Base-by-base conservation (phyloP, 2,329 filamentous ascomycete genomes). In the Penicillium capsulatum region DNA sequence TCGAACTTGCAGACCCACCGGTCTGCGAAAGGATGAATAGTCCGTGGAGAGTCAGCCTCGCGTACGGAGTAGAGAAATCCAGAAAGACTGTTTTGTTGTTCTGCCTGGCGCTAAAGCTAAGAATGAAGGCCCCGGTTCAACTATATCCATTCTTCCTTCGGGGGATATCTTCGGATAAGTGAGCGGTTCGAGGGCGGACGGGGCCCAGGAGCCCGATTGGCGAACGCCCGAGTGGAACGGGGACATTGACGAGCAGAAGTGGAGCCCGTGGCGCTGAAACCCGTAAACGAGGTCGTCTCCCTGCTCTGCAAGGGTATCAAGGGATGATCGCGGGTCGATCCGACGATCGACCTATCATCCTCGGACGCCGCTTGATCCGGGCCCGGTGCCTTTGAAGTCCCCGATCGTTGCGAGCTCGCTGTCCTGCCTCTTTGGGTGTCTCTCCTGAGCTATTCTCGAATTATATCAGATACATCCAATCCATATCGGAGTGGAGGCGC, bases 301-400 rank as follows among this genome's bases (percentile, higher is more conserved):
- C 19, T n/a, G 22, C n/a, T 30, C 43, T 42, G 43, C 43, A 46
- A 46, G 43, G 43, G 43, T 29, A n/a, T 28, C 34, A 17, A 34
- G 31, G 33, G 39, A 26, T 39, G 24, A 40, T 43, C 28, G 38
- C 48, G 48, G 48, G 38, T 46, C 41, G 43, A 51, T 47, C 48
- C 45, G 43, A 32, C 28, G 27, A 40, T 44, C 29, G 45, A 41
- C 36, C 38, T 37, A 45, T 45, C 29, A 17, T 34, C 32, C 5
- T 28, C 26, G 6, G 26, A 11, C 4, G 9, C 19, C 19, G 19
- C 5, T 22, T 22, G 5, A 5, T 9, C 19, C 19, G 19, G 9
- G 19, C 9, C 9, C 9, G 19, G 19, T 9, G 9, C 19, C n/a
- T n/a, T n/a, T n/a, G n/a, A n/a, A n/a, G n/a, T n/a, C n/a, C n/a